These are phyloP conservation scores for Bidens hawaiensis DNA, from an alignment of 140 eudicot species.

Conservation along the genomic window DNA sequence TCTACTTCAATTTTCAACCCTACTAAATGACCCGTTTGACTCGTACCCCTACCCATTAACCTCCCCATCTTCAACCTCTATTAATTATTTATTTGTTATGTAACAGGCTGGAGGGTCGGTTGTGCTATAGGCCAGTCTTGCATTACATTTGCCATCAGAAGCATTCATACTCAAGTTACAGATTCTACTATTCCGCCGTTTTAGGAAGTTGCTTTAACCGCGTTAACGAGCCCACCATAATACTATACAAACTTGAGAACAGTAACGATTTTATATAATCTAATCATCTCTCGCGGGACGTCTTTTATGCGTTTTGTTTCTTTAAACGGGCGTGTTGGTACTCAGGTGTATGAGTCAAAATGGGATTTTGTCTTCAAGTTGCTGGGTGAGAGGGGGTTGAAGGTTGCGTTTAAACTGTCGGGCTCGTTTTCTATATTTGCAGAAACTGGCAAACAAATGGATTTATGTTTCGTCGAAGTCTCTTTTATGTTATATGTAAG, in stretches of 20 bases:
- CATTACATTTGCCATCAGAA: conserved; percentile 71
- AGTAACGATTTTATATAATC: conserved; percentile 31
- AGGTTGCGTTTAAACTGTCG: conserved; percentile 45
- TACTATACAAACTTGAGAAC: conserved; percentile 51
- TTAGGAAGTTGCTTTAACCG: conserved; percentile 95
- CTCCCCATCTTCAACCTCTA: neutral
- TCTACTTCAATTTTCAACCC: no score
- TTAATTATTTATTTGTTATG: neutral
- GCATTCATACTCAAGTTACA: conserved; percentile 70
- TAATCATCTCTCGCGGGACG: neutral
- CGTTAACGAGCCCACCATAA: conserved; percentile 58
- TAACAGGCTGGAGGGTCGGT: conserved; percentile 97
- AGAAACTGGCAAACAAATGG: conserved; percentile 52
- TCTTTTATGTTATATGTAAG: neutral
- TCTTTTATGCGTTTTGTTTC: neutral
- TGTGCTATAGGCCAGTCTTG: conserved; percentile 93
- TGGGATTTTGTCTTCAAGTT: conserved; percentile 55
- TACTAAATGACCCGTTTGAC: neutral
- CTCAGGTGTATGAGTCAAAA: conserved; percentile 71
- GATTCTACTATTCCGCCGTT: conserved; percentile 99
- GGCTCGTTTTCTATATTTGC: conserved; percentile 83
- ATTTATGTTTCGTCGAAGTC: conserved; percentile 41
- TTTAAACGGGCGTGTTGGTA: conserved; percentile 13
- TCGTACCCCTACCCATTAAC: neutral
- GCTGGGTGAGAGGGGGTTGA: conserved; percentile 63